These are phyloP conservation scores for Iris pallida DNA, from an alignment of 116 monocot genomes.

Conservation along the genomic window DNA sequence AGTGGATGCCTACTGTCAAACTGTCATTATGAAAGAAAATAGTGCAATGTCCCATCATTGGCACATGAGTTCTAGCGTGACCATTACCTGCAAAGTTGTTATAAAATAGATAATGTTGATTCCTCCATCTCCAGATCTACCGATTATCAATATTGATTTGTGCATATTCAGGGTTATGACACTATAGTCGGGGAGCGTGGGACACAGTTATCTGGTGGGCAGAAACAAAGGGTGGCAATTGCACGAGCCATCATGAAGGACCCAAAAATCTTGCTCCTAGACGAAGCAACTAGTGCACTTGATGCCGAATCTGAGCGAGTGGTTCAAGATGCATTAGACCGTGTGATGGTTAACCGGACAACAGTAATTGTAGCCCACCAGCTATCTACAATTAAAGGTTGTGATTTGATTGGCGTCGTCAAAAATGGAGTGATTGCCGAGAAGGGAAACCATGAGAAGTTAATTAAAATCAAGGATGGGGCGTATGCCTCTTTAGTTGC, in stretches of 20 bases:
- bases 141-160: neutral
- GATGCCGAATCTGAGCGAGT: slow-evolving; percentile 12
- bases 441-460: slow-evolving; percentile 4
- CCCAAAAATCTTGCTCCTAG: slow-evolving; percentile 10
- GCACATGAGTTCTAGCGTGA: neutral
- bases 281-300: slow-evolving; percentile 11
- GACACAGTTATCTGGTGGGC: slow-evolving; percentile 4
- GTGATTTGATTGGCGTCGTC: neutral
- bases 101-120: neutral
- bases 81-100: neutral
- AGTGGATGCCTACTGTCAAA: neutral
- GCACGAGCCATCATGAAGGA: slow-evolving; percentile 5
- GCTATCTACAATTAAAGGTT: slow-evolving; percentile 5
- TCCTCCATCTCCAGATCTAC: neutral
- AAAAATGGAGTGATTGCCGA: slow-evolving; percentile 11
- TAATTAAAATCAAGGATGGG: slow-evolving; percentile 3
- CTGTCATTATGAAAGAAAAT: neutral
- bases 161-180: slow-evolving; percentile 10
- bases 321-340: slow-evolving; percentile 5
- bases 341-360: slow-evolving; percentile 10
- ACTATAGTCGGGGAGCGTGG: slow-evolving; percentile 9
- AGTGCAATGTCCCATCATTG: neutral
- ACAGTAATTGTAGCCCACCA: slow-evolving; percentile 13
- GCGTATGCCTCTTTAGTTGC: slow-evolving; percentile 11
- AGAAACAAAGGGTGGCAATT: slow-evolving; percentile 12